Evolutionary conservation across 2,329 filamentous ascomycete species (phyloP).

Genomic region (Blumeria graminis): DNA sequence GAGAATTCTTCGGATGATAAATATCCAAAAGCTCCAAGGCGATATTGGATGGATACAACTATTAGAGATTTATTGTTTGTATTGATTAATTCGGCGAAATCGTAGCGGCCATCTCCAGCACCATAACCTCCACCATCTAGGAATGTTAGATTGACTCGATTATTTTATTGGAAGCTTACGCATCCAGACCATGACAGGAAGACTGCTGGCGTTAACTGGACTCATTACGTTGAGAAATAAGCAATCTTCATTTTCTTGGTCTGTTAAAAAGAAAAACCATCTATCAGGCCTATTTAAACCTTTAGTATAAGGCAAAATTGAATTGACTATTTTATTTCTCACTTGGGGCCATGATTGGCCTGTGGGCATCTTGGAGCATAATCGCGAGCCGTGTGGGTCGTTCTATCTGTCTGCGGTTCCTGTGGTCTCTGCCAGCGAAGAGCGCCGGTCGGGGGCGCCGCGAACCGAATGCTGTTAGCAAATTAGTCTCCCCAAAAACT

Average conservation of each 20-base stretch:
- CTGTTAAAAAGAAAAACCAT: conserved; percentile 10
- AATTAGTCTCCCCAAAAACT: neutral
- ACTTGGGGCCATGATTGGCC: conserved; percentile 7
- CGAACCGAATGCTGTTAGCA: conserved; percentile 20
- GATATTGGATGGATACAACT: conserved; percentile 18
- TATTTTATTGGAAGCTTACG: conserved; percentile 16
- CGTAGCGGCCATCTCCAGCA: conserved; percentile 1
- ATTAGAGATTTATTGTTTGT: conserved; percentile 14
- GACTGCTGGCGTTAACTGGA: conserved; percentile 16
- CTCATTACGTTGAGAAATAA: conserved; percentile 28
- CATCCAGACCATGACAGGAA: conserved; percentile 13
- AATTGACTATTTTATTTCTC: neutral
- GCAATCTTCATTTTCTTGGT: conserved; percentile 24
- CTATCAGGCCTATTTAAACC: neutral
- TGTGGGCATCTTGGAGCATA: conserved; percentile 4
- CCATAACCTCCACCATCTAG: conserved; percentile 18
- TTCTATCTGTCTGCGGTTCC: conserved; percentile 12
- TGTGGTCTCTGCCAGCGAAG: conserved; percentile 20
- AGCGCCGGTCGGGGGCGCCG: conserved; percentile 18
- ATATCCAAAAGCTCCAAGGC: conserved; percentile 20
- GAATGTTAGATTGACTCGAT: conserved; percentile 21
- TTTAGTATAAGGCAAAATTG: neutral
- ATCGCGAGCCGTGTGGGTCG: conserved; percentile 10
- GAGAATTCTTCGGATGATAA: conserved; percentile 21
- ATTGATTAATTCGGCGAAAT: conserved; percentile 3